Evolutionary conservation across 352 stramenopile species (phyloP), one percentile per base, ranked within the genome.

Genomic region (Pythium phragmitis): DNA sequence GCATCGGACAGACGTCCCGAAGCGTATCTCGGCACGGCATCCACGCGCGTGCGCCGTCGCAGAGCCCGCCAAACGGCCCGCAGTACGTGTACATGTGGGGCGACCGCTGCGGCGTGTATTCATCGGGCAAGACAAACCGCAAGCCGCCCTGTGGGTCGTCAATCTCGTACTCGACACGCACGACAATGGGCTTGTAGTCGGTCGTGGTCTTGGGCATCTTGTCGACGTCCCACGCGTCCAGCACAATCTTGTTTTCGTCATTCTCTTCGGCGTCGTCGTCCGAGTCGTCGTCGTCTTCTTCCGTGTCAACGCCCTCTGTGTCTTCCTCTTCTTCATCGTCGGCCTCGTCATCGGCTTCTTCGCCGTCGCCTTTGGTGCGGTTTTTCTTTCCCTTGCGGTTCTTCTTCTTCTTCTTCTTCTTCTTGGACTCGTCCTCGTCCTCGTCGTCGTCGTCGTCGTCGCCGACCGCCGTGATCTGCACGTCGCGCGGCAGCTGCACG

Each of bases 11-110:
- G 37, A 76, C 82, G 45, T 95, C 84, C 14, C 77, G 65, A 16
- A 92, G 55, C 5, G 82, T 91, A 47, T 95, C 86, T 33, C 86
- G 73, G 47, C 84, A 95, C 2, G 86, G 86, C 84, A 95, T 93
- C 86, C 86, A 95, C 23, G 82, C 89, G 41, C 86, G 80, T 28
- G 86, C 86, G 26, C 86, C 86, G 54, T 95, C 86, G 41, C 86
- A 95, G 4, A 93, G 72, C 3, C 84, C 86, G 1, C 86, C 86
- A 62, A 93, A 93, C 12, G 84, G 84, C 13, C 85, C 86, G 61
- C 82, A 88, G 65, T 91, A 89, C 60, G 86, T 91, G 76, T 95
- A 95, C 86, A 95, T 92, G 50, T 95, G 86, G 0, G 86, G 86
- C 28, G 74, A 87, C 16, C 84, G 75, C 63, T 86, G 87, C 14